Base-by-base conservation (phyloP, 2,329 filamentous ascomycete genomes). In the Botrytis aclada region DNA sequence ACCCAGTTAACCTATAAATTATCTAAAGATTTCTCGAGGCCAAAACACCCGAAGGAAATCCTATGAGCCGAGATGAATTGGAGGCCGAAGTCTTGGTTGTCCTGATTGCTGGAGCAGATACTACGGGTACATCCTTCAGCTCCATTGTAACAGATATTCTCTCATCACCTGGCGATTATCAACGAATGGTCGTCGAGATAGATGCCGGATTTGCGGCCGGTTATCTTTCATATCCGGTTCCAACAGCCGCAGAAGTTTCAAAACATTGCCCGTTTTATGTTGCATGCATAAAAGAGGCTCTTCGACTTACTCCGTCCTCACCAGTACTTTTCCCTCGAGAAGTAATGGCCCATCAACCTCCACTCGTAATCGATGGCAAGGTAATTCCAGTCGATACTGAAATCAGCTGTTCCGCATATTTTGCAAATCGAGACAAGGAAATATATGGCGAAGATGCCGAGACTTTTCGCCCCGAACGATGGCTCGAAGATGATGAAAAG, bases 21-120 rank as follows among this genome's bases (percentile, higher is more conserved):
- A 47, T 7, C 25, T 16, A 10, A 29, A 70, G 69, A 29, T 70
- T 70, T 29, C 8, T 70, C 39, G 43, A 70, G 18, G 69, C 69
- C 7, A 61, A 6, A 37, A 63, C 69, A 20, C 39, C 54, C 6
- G 41, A 70, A 37, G 69, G 69, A 18, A 41, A 32, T 8, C 69
- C 58, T 20, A 16, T 70, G 25, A 29, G 32, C 43, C n/a, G 22
- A 29, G 25, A 39, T 14, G 32, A 63, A 34, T 25, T 72, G 10
- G 39, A 72, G 37, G 61, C 70, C n/a, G 70, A 72, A 60, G 47
- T 65, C 22, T 45, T 72, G n/a, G 25, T 72, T 34, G n/a, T 72
- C 16, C 37, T 72, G 10, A 14, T 72, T 25, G 70, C 70, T 14
- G 70, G 61, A 29, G 61, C 61, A 4, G 70, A 72, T 43, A 72